These are phyloP conservation scores for Pseudoturritis turrita DNA, from an alignment of 345 rosid species.

Conservation along the genomic window DNA sequence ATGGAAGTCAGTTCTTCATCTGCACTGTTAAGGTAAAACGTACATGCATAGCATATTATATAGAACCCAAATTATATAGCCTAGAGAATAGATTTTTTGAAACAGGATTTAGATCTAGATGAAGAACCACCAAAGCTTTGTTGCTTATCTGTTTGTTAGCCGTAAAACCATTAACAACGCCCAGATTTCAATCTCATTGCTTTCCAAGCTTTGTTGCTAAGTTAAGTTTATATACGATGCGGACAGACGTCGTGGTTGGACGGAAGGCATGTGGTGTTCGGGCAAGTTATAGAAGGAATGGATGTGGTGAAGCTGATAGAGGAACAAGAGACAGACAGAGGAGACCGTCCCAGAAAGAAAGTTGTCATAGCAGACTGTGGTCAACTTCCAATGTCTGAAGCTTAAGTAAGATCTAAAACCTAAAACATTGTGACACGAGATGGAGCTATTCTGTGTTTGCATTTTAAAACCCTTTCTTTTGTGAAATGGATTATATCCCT, in stretches of 20 bases:
- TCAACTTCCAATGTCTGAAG: conserved; percentile 72
- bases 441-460: conserved; percentile 11
- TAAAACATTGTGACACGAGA: background rate
- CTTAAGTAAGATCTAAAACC: conserved; percentile 22
- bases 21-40: conserved; percentile 86
- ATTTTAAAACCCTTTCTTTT: conserved; percentile 11
- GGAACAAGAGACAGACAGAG: conserved; percentile 87
- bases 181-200: too few species aligned
- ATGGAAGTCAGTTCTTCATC: conserved; percentile 96
- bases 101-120: background rate
- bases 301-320: conserved; percentile 66
- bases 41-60: background rate
- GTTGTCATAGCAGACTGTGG: conserved; percentile 84
- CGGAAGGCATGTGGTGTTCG: conserved; percentile 93
- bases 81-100: background rate
- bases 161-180: too few species aligned
- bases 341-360: conserved; percentile 89
- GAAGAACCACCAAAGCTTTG: background rate
- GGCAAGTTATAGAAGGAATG: conserved; percentile 96
- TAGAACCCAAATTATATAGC: background rate
- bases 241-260: conserved; percentile 96
- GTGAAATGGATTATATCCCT: background rate
- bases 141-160: too few species aligned
- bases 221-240: background rate
- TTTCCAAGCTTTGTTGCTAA: background rate